A percentile compares a stretch with the other conserved stretches of the same genome.
Conservation (phyloP, 1,284 basidiomycete genomes). For the Tetrapyrgos nigripes region DNA sequence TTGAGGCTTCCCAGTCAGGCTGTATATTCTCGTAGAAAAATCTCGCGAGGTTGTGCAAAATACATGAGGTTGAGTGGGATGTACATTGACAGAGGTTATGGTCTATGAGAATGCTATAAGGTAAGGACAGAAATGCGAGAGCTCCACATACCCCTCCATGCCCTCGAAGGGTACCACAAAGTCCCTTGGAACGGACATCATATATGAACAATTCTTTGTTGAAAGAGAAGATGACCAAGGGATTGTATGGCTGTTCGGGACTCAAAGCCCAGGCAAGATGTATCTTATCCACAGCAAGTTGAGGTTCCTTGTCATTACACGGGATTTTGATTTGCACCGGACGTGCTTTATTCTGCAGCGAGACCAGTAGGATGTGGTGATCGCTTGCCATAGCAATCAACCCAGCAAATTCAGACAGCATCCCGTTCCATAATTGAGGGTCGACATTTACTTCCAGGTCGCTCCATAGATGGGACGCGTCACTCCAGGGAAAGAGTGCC, state of each 20-base stretch:
- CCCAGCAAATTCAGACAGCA: conserved; percentile 53
- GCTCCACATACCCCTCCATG: conserved; percentile 67
- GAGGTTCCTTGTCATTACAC: conserved; percentile 3
- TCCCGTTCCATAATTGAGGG: conserved; percentile 44
- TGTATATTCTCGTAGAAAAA: conserved; percentile 68
- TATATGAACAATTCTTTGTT: conserved; percentile 60
- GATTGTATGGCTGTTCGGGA: conserved; percentile 50
- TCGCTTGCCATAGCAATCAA: conserved; percentile 56
- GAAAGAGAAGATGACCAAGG: conserved; percentile 60
- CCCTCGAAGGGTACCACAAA: conserved; percentile 60
- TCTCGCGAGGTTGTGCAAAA: conserved; percentile 76
- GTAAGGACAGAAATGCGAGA: neutral
- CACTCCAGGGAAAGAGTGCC: conserved; percentile 65
- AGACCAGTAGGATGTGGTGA: conserved; percentile 45
- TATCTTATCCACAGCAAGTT: conserved; percentile 22
- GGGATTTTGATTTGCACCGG: conserved; percentile 46
- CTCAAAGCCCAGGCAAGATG: conserved; percentile 64
- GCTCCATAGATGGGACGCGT: conserved; percentile 56
- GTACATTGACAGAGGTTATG: conserved; percentile 70
- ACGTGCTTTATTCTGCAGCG: conserved; percentile 35
- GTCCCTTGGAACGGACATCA: conserved; percentile 43
- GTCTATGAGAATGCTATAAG: conserved; percentile 44
- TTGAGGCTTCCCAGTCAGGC: conserved; percentile 50
- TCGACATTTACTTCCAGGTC: conserved; percentile 36
- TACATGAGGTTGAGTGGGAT: conserved; percentile 60